A percentile compares a stretch with the other conserved stretches of the same genome.
phyloP scores from a whole-genome alignment of 768 basidiomycete genomes.

The Boletus rex-veris region DNA sequence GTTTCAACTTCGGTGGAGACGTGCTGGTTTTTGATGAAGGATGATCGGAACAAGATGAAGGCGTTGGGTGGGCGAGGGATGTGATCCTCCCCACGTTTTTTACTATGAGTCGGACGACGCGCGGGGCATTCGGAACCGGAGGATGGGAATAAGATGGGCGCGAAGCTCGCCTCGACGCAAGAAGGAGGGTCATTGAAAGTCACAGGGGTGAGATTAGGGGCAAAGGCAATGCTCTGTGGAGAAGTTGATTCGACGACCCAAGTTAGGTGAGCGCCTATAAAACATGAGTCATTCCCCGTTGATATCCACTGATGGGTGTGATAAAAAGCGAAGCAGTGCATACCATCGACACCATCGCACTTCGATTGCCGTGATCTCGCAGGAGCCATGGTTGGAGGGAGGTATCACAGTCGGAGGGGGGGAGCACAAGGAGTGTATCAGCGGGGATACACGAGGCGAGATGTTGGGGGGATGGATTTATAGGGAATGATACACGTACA shows the following conservation, averaged over 20 bases:
- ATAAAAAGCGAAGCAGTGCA: neutral
- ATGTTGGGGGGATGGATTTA: slow-evolving; percentile 25
- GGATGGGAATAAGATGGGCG: slow-evolving; percentile 60
- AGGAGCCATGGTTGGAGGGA: slow-evolving; percentile 41
- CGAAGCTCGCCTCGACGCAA: slow-evolving; percentile 35
- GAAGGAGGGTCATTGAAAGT: slow-evolving; percentile 50
- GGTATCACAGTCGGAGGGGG: slow-evolving; percentile 25
- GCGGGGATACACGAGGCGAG: slow-evolving; percentile 25
- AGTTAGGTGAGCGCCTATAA: slow-evolving; percentile 40
- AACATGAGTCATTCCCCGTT: slow-evolving; percentile 12
- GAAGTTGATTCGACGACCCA: slow-evolving; percentile 44
- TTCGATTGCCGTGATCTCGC: slow-evolving; percentile 39
- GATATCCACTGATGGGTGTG: slow-evolving; percentile 3
- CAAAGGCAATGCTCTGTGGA: slow-evolving; percentile 48
- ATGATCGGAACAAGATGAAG: slow-evolving; percentile 83
- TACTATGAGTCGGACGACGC: slow-evolving; percentile 53
- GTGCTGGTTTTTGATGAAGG: slow-evolving; percentile 75
- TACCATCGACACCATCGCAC: slow-evolving; percentile 36
- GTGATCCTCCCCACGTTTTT: slow-evolving; percentile 70
- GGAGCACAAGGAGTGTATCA: slow-evolving; percentile 20
- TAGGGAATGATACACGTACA: slow-evolving; percentile 32
- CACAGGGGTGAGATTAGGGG: slow-evolving; percentile 54
- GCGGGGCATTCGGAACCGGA: slow-evolving; percentile 31
- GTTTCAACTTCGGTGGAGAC: slow-evolving; percentile 77
- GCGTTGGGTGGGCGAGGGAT: slow-evolving; percentile 84